phyloP scores from a whole-genome alignment of 352 stramenopile species.

The Globisporangium mamillatum region DNA sequence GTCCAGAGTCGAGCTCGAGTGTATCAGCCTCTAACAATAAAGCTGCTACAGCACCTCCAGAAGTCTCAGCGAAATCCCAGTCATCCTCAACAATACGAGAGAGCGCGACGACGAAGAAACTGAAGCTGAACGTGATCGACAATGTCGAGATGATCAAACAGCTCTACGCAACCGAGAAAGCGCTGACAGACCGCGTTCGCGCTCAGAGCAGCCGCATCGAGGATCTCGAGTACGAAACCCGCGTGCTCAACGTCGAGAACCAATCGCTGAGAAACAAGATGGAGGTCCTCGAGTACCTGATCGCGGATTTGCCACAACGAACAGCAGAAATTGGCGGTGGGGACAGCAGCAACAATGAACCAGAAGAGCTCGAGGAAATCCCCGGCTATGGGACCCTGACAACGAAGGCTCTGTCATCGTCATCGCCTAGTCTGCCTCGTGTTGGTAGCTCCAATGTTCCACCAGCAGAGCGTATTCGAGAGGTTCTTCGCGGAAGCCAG shows the following conservation, averaged over 20 bases:
- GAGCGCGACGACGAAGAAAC: constrained; percentile 19
- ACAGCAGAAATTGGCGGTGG: background rate
- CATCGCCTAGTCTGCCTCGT: constrained; percentile 10
- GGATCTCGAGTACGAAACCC: constrained; percentile 32
- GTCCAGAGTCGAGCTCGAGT: background rate
- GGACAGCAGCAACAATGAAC: constrained; percentile 12
- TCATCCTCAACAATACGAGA: background rate
- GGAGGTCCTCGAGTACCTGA: constrained; percentile 56
- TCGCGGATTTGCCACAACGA: constrained; percentile 14
- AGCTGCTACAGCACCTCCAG: background rate
- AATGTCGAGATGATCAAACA: constrained; percentile 62
- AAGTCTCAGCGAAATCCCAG: constrained; percentile 1
- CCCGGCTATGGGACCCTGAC: constrained; percentile 33
- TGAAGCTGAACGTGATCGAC: constrained; percentile 56
- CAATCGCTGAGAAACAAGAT: constrained; percentile 54
- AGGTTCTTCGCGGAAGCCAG: constrained; percentile 12
- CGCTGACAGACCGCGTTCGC: constrained; percentile 25
- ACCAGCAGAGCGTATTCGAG: constrained; percentile 22
- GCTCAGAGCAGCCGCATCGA: constrained; percentile 24
- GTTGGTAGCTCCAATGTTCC: constrained; percentile 6
- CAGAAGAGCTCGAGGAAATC: constrained; percentile 25
- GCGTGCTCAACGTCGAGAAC: constrained; percentile 51
- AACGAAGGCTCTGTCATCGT: background rate
- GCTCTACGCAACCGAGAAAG: constrained; percentile 44
- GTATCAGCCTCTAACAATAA: background rate